Evolutionary conservation across 2,329 filamentous ascomycete species (phyloP), one percentile per base, ranked within the genome.

Genomic region (Dactylellina drechsleri): DNA sequence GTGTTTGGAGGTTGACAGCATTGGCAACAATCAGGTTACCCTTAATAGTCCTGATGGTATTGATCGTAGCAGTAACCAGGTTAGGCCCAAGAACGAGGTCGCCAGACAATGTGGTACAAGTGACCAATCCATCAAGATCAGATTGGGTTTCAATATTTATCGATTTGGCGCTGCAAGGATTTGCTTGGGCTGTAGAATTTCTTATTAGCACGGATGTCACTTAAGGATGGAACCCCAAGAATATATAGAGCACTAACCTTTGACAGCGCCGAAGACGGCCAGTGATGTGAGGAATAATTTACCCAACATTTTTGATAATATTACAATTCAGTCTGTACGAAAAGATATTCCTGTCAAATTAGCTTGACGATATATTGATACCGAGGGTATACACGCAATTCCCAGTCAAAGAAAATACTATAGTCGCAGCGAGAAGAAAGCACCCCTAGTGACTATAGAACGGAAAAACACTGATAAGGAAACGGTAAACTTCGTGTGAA

Each of bases 21-120:
- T 92, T 90, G 74, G 83, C 79, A 81, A 87, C 83, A 53, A 87
- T 85, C 67, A 91, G 81, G 80, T 86, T 84, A 77, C 88, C 88
- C 60, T 83, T 83, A 79, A 91, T 85, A 76, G 84, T 79, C 80
- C 87, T 79, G 53, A 87, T 83, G 59, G 89, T 89, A 79, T 87
- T 83, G 77, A 97, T 82, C 65, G 84, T 82, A 78, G 97, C 82
- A 54, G 86, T 87, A 60, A 85, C 83, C 45, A 85, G 62, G 60
- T 82, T 81, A 43, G 85, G 84, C 76, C 85, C 85, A 77, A 96
- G 86, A 77, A 87, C 85, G 76, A 97, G 84, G 81, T 87, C 86
- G 80, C 91, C 92, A 60, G 87, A 83, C 81, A 92, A 86, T 66
- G 87, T 90, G n/a, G 83, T 81, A 87, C 93, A 97, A 77, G 81